Conservation (phyloP, 2,329 filamentous ascomycete species). For the Ascochyta rabiei region DNA sequence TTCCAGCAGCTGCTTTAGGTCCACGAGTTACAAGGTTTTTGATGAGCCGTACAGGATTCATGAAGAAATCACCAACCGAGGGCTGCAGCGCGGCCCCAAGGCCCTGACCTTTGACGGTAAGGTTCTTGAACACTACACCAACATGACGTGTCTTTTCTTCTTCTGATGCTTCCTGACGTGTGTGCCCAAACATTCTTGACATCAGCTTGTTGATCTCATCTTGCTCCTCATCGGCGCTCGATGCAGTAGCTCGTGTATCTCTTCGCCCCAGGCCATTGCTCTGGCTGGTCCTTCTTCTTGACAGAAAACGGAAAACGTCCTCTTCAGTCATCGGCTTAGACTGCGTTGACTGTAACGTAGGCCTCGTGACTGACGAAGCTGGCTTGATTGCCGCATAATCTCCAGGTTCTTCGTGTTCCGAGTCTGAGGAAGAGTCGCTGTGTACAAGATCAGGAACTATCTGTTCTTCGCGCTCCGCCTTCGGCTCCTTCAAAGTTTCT, state of each 20-base stretch:
- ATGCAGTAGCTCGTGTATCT: slow-evolving; percentile 32
- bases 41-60: slow-evolving; percentile 61
- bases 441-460: slow-evolving; percentile 16
- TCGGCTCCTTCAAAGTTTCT: neutral
- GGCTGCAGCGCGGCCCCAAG: slow-evolving; percentile 67
- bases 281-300: slow-evolving; percentile 54
- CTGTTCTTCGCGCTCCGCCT: slow-evolving; percentile 19
- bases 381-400: slow-evolving; percentile 32
- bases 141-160: slow-evolving; percentile 73
- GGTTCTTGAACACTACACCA: slow-evolving; percentile 68
- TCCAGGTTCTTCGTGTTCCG: slow-evolving; percentile 29
- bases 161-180: slow-evolving; percentile 68
- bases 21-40: slow-evolving; percentile 58
- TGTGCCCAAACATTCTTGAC: slow-evolving; percentile 72
- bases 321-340: slow-evolving; percentile 55
- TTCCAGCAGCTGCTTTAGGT: slow-evolving; percentile 49
- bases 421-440: slow-evolving; percentile 23
- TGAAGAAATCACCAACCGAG: slow-evolving; percentile 65
- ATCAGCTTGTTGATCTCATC: slow-evolving; percentile 67
- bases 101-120: slow-evolving; percentile 67
- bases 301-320: slow-evolving; percentile 58
- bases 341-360: slow-evolving; percentile 23
- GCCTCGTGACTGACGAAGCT: slow-evolving; percentile 22
- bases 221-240: slow-evolving; percentile 47
- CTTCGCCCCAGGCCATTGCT: slow-evolving; percentile 28